These are phyloP conservation scores for Pyrenochaeta sp. DNA, from an alignment of 2,329 filamentous ascomycete genomes.

Conservation along the genomic window DNA sequence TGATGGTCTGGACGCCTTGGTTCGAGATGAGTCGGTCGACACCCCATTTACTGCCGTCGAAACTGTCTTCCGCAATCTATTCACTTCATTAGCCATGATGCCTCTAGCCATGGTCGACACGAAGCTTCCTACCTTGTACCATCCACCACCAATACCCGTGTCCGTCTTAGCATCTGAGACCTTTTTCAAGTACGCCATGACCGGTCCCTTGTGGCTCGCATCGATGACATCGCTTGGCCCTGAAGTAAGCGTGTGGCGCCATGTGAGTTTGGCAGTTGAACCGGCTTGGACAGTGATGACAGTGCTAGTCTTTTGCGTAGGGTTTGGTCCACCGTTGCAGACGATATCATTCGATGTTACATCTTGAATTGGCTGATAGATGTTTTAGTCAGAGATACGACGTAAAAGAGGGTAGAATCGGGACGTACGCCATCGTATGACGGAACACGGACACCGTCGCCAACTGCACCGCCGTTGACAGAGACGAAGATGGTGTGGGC, in stretches of 20 bases:
- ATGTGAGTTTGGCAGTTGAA: slow-evolving; percentile 61
- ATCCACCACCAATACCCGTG: slow-evolving; percentile 35
- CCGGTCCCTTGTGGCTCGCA: slow-evolving; percentile 64
- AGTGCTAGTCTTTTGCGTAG: slow-evolving; percentile 42
- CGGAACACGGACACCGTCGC: slow-evolving; percentile 62
- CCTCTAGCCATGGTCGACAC: too few relatives aligned
- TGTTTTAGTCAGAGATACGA: slow-evolving; percentile 42
- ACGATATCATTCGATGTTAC: slow-evolving; percentile 64
- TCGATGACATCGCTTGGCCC: slow-evolving; percentile 65
- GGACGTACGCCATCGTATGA: slow-evolving; percentile 42
- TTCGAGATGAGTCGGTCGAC: slow-evolving; percentile 49
- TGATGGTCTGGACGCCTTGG: slow-evolving; percentile 54
- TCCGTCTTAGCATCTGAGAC: slow-evolving; percentile 57
- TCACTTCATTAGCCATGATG: not conserved
- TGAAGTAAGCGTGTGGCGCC: slow-evolving; percentile 64
- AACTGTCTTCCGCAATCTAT: slow-evolving; percentile 39
- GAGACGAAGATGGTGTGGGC: slow-evolving; percentile 63
- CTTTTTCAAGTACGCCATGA: slow-evolving; percentile 66
- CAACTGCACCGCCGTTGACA: slow-evolving; percentile 57
- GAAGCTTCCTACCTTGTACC: slow-evolving; percentile 21
- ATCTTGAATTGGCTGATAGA: slow-evolving; percentile 59
- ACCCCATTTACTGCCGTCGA: slow-evolving; percentile 47
- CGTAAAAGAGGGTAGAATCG: not conserved
- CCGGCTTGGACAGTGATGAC: slow-evolving; percentile 56
- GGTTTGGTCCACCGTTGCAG: slow-evolving; percentile 67